Percentiles rank a stretch among this genome's conserved stretches.
Conservation (phyloP, 1,139 yeast species). For the Candida smagusa region DNA sequence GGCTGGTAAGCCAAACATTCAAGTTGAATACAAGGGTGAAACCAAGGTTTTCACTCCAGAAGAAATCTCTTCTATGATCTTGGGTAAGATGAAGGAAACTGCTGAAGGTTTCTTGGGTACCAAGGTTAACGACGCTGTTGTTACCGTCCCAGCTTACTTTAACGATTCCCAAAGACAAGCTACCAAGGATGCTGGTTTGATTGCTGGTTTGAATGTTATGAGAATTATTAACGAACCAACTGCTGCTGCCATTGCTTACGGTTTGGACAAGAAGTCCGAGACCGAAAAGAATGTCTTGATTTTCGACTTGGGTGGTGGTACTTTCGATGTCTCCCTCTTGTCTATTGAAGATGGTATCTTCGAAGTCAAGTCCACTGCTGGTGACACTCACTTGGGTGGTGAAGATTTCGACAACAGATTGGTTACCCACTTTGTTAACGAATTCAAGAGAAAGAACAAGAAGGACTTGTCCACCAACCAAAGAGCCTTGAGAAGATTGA, state of each 20-base stretch:
- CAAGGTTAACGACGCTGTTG: slow-evolving; percentile 68
- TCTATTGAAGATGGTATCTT: slow-evolving; percentile 95
- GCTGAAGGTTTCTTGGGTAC: slow-evolving; percentile 65
- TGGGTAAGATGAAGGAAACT: slow-evolving; percentile 63
- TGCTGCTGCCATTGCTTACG: slow-evolving; percentile 63
- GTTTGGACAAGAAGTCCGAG: slow-evolving; percentile 66
- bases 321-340: slow-evolving; percentile 91
- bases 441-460: slow-evolving; percentile 40
- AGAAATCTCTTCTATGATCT: slow-evolving; percentile 66
- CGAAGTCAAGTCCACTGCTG: slow-evolving; percentile 96
- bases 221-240: slow-evolving; percentile 63
- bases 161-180: slow-evolving; percentile 65
- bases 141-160: slow-evolving; percentile 66
- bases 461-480: slow-evolving; percentile 36
- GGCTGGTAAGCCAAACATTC: slow-evolving; percentile 57
- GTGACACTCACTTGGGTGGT: slow-evolving; percentile 99
- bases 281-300: slow-evolving; percentile 79
- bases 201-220: slow-evolving; percentile 58
- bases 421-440: slow-evolving; percentile 36
- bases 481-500: slow-evolving; percentile 40
- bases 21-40: slow-evolving; percentile 66
- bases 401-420: slow-evolving; percentile 58
- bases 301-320: slow-evolving; percentile 98
- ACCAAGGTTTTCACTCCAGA: slow-evolving; percentile 63
- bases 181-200: slow-evolving; percentile 60